These are phyloP conservation scores for Isatis tinctoria DNA, from an alignment of 345 rosid genomes.

Conservation along the genomic window DNA sequence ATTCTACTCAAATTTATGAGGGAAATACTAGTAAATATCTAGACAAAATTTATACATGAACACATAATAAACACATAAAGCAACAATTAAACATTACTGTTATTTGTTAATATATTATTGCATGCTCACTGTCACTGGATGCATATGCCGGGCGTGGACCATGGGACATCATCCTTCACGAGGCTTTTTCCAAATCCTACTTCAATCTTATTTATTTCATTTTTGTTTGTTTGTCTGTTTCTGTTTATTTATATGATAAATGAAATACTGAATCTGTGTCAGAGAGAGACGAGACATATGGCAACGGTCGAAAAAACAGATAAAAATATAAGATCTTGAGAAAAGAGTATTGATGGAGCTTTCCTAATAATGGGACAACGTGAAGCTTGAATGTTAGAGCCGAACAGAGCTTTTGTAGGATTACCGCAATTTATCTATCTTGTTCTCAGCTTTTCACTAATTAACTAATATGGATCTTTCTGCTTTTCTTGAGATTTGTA, in stretches of 20 bases:
- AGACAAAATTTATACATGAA: neutral
- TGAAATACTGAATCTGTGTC: conserved; percentile 15
- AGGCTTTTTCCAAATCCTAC: conserved; percentile 10
- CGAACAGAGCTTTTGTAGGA: conserved; percentile 15
- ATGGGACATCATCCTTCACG: conserved; percentile 31
- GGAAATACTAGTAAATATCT: too few species aligned
- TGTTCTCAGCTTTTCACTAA: neutral
- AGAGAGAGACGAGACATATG: conserved; percentile 23
- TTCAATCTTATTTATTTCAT: neutral
- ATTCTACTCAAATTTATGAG: neutral
- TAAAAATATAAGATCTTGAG: neutral
- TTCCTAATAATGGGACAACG: conserved; percentile 20
- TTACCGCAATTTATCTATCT: conserved; percentile 6
- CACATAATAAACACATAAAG: neutral
- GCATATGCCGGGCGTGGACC: conserved; percentile 30
- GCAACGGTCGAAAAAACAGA: conserved; percentile 28
- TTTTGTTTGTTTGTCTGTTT: neutral
- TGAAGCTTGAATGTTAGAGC: conserved; percentile 34
- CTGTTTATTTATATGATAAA: neutral
- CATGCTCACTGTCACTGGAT: conserved; percentile 24
- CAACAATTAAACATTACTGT: neutral
- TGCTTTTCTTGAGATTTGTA: conserved; percentile 14
- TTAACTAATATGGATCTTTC: conserved; percentile 20
- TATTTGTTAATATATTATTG: neutral
- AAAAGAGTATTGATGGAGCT: conserved; percentile 18